Conservation (phyloP, 345 rosid species). For the Citrus inodora region DNA sequence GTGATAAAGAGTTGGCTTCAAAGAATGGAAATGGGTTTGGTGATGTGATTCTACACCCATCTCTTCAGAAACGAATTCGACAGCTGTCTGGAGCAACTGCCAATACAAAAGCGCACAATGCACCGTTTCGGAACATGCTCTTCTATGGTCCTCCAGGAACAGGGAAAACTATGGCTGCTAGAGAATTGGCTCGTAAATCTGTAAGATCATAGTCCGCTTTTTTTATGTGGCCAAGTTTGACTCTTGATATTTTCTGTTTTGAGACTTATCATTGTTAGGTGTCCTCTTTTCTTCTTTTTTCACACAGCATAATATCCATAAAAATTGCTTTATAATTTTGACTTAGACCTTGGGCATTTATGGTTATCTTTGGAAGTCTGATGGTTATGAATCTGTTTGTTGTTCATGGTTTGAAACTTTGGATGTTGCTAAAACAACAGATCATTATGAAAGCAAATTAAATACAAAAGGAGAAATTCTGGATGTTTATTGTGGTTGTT, state of each 20-base stretch:
- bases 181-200: conserved; percentile 86
- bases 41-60: conserved; percentile 85
- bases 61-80: conserved; percentile 80
- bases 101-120: conserved; percentile 91
- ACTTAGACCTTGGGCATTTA: background rate
- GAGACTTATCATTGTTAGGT: background rate
- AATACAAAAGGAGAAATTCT: conserved; percentile 1
- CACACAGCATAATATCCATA: background rate
- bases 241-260: background rate
- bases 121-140: conserved; percentile 94
- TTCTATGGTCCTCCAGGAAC: conserved; percentile 99
- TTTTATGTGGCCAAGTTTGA: background rate
- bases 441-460: background rate
- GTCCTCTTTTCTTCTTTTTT: background rate
- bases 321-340: background rate
- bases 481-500: background rate
- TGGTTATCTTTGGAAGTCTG: background rate
- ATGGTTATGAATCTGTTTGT: background rate
- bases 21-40: conserved; percentile 75
- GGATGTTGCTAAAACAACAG: background rate
- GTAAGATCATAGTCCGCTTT: conserved; percentile 42
- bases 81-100: conserved; percentile 93
- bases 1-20: conserved; percentile 44
- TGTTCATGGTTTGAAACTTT: background rate
- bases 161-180: conserved; percentile 98